phyloP scores from a whole-genome alignment of 202 grass and related monocot genomes.

The Saccharum hybrid region DNA sequence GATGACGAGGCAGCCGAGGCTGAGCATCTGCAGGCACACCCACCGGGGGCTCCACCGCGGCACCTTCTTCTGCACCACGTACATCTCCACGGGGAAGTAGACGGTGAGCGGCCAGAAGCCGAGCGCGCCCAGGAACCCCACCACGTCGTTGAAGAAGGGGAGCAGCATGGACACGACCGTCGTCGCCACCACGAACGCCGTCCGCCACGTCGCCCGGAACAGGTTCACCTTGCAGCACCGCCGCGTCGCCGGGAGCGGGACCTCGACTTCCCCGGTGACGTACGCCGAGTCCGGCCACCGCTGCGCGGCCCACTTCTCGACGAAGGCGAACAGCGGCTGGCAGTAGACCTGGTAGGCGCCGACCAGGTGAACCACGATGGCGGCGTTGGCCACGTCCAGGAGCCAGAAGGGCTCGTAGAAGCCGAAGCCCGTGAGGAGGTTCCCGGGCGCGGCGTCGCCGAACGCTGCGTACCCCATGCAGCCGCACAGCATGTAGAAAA shows the following conservation, averaged over 20 bases:
- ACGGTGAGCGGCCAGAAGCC: slow-evolving; percentile 84
- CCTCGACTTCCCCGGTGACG: slow-evolving; percentile 51
- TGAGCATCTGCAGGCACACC: slow-evolving; percentile 85
- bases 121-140: slow-evolving; percentile 76
- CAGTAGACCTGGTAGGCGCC: slow-evolving; percentile 83
- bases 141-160: slow-evolving; percentile 88
- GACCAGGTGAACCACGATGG: slow-evolving; percentile 76
- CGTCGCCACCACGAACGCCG: slow-evolving; percentile 62
- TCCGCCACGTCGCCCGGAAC: slow-evolving; percentile 72
- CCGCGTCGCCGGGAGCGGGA: slow-evolving; percentile 35
- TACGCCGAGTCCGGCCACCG: slow-evolving; percentile 57
- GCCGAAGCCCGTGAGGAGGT: slow-evolving; percentile 87
- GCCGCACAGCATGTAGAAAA: slow-evolving; percentile 96
- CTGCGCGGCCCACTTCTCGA: slow-evolving; percentile 57
- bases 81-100: slow-evolving; percentile 79
- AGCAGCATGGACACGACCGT: slow-evolving; percentile 84
- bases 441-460: slow-evolving; percentile 66
- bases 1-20: slow-evolving; percentile 69
- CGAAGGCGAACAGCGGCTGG: slow-evolving; percentile 86
- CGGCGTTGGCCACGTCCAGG: slow-evolving; percentile 79
- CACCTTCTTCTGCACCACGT: slow-evolving; percentile 77
- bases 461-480: slow-evolving; percentile 93
- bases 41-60: slow-evolving; percentile 64
- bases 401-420: slow-evolving; percentile 95
- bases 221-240: slow-evolving; percentile 53